Evolutionary conservation across 2,329 filamentous ascomycete species (phyloP).

Genomic region (Aspergillus sclerotialis): DNA sequence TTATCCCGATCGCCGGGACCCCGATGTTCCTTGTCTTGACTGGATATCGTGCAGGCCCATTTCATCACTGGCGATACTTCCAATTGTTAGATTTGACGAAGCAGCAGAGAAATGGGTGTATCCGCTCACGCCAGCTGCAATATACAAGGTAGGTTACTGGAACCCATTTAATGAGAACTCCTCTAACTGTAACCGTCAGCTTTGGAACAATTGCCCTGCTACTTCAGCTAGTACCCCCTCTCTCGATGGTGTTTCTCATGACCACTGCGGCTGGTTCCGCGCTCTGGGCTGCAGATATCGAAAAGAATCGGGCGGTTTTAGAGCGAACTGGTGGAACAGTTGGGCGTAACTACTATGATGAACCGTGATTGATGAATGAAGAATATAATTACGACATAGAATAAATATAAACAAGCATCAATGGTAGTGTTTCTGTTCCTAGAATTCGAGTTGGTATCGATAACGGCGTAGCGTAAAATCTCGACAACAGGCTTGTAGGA

Average conservation of each 20-base stretch:
- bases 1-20: constrained; percentile 75
- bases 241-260: constrained; percentile 91
- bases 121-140: constrained; percentile 63
- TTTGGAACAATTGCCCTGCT: constrained; percentile 82
- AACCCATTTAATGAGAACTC: neutral
- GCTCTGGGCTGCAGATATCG: constrained; percentile 75
- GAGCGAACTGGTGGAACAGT: constrained; percentile 15
- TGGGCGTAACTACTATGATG: constrained; percentile 31
- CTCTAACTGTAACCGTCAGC: constrained; percentile 30
- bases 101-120: constrained; percentile 64
- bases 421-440: no score
- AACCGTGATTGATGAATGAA: no score
- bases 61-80: constrained; percentile 89
- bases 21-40: constrained; percentile 83
- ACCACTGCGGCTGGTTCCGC: constrained; percentile 80
- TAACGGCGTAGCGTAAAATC: no score
- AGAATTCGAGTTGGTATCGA: no score
- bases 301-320: constrained; percentile 46
- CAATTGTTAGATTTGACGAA: constrained; percentile 68
- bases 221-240: constrained; percentile 76
- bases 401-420: no score
- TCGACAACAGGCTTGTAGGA: no score
- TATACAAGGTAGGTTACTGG: constrained; percentile 63
- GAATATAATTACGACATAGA: no score
- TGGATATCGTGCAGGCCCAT: constrained; percentile 76